Percentiles rank a stretch among this genome's conserved stretches.
Conservation (phyloP, 257 asterid species). For the Paulownia fortunei region DNA sequence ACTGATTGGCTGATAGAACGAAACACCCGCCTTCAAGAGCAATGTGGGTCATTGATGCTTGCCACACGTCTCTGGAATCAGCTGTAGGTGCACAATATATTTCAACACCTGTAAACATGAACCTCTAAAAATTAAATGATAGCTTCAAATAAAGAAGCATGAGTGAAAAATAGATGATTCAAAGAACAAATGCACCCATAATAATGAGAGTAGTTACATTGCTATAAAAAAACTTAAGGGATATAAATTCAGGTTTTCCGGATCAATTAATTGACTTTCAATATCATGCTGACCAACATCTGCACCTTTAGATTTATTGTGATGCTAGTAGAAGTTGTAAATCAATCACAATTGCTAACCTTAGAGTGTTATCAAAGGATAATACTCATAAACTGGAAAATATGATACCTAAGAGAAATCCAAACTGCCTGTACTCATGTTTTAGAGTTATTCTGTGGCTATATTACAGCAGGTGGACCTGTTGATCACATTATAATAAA, state of each 20-base stretch:
- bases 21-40: conserved; percentile 98
- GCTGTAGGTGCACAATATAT: conserved; percentile 98
- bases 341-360: too few species aligned
- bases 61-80: conserved; percentile 93
- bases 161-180: neutral
- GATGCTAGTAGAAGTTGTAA: neutral
- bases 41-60: conserved; percentile 94
- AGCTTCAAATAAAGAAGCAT: conserved; percentile 20
- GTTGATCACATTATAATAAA: too few species aligned
- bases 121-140: neutral
- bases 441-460: too few species aligned
- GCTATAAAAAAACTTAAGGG: neutral
- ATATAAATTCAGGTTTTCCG: neutral
- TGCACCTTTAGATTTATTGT: neutral
- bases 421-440: neutral
- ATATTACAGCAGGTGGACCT: too few species aligned
- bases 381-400: neutral
- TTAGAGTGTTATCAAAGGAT: neutral
- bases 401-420: neutral
- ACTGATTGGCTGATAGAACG: conserved; percentile 93
- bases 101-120: conserved; percentile 64
- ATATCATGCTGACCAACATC: too few species aligned
- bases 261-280: conserved; percentile 11
- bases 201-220: neutral
- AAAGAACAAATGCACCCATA: neutral